Evolutionary conservation across 2,329 filamentous ascomycete species (phyloP).

Genomic region (Calonectria crousiana): DNA sequence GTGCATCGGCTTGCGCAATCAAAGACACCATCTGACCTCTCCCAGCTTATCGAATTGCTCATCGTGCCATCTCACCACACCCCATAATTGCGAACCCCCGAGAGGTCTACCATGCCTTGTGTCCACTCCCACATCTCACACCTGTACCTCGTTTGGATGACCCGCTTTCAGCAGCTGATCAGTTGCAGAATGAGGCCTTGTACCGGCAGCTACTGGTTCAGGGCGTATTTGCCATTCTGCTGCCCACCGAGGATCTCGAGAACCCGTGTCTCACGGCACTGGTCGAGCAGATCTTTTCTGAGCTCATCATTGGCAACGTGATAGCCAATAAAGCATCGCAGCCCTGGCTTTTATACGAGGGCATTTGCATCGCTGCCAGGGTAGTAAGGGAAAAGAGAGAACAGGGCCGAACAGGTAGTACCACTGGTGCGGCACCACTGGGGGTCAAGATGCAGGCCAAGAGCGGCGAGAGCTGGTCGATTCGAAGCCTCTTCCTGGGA

Average conservation of each 20-base stretch:
- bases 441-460: slow-evolving; percentile 28
- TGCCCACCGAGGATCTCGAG: slow-evolving; percentile 92
- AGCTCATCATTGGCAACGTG: slow-evolving; percentile 87
- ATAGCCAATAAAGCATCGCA: slow-evolving; percentile 85
- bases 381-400: slow-evolving; percentile 49
- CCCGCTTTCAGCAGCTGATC: slow-evolving; percentile 65
- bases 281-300: slow-evolving; percentile 88
- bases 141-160: slow-evolving; percentile 75
- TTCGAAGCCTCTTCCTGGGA: slow-evolving; percentile 66
- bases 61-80: slow-evolving; percentile 66
- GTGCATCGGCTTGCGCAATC: slow-evolving; percentile 32
- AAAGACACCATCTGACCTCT: slow-evolving; percentile 32
- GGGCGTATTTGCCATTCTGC: slow-evolving; percentile 82
- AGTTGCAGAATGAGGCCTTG: slow-evolving; percentile 80
- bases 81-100: slow-evolving; percentile 73
- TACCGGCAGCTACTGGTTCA: slow-evolving; percentile 93
- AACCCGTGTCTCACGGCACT: slow-evolving; percentile 88
- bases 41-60: slow-evolving; percentile 79
- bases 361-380: slow-evolving; percentile 77
- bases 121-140: slow-evolving; percentile 83
- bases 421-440: slow-evolving; percentile 26
- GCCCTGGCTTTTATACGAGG: slow-evolving; percentile 90
- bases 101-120: slow-evolving; percentile 85
- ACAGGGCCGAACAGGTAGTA: slow-evolving; percentile 28
- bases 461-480: slow-evolving; percentile 51